Evolutionary conservation across 495 filamentous ascomycete genomes (phyloP), one percentile per base, ranked within the genome.

Genomic region (Talaromyces nanjingensis): DNA sequence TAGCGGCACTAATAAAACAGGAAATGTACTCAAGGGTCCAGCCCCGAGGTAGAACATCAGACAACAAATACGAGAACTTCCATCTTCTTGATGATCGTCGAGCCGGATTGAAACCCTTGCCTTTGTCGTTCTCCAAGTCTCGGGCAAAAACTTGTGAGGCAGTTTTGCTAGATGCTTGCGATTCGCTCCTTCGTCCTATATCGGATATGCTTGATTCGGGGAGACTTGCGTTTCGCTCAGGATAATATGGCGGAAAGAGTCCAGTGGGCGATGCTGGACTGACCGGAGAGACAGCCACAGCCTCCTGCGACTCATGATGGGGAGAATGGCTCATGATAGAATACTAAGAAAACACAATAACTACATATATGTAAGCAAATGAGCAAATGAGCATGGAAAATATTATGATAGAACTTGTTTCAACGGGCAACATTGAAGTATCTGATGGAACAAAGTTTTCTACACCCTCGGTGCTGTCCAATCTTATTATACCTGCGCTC

Each of bases 1-100:
- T 65, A 1, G 52, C 67, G 2, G 68, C 60, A 14, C 71, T 70
- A n/a, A 65, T 70, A 27, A 71, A 52, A 63, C 67, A 71, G 27
- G 66, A 65, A 34, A 70, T 18, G 16, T 71, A 69, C 57, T 73
- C 73, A 47, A 68, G 64, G 45, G 68, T 56, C 73, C 73, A 75
- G 52, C 70, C 59, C 11, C 24, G 58, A 27, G 37, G 37, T 29
- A 60, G 12, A 14, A 60, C 59, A n/a, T 31, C 39, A 18, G 47
- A 49, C 9, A 60, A 47, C 20, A 60, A 60, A 60, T 60, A n/a
- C 0, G 59, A 27, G 14, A 45, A 2, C 16, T 14, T 25, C n/a
- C 34, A 22, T 16, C 31, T 8, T 25, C 5, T 25, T 37, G 33
- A 37, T 20, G 34, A 24, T 2, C 37, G 33, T 12, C 18, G 49